These are phyloP conservation scores for Corymbia maculata DNA, from an alignment of 345 rosid species.

Conservation along the genomic window DNA sequence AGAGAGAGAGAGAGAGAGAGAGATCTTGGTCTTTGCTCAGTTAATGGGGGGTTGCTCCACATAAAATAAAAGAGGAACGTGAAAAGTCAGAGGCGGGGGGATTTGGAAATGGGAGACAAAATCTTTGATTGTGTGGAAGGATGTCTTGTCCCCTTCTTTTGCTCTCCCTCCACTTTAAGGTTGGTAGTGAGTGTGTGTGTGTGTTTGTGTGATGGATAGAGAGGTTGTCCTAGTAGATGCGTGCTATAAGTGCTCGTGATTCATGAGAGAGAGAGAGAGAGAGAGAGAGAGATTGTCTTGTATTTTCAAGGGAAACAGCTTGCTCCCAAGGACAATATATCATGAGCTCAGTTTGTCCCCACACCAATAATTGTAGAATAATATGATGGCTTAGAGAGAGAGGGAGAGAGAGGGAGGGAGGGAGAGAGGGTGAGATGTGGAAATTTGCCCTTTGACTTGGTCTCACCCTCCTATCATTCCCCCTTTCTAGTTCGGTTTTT, in stretches of 20 bases:
- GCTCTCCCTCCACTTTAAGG: conserved; percentile 10
- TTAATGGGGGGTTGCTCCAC: neutral
- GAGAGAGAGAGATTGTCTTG: neutral
- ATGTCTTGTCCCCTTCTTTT: conserved; percentile 1
- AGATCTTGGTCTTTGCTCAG: neutral
- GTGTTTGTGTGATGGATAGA: neutral
- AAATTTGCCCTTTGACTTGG: neutral
- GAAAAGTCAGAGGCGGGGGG: conserved; percentile 6
- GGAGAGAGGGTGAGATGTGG: neutral
- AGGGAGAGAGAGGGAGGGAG: neutral
- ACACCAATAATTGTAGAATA: conserved; percentile 58
- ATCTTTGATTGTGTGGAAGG: conserved; percentile 23
- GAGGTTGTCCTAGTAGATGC: neutral
- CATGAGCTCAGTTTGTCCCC: conserved; percentile 33
- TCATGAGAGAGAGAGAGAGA: conserved; percentile 1
- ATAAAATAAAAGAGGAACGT: neutral
- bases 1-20: neutral
- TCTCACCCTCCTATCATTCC: neutral
- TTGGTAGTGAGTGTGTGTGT: conserved; percentile 4
- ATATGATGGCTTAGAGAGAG: conserved; percentile 14
- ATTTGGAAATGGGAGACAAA: conserved; percentile 31
- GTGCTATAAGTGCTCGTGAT: conserved; percentile 6
- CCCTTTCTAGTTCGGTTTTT: neutral
- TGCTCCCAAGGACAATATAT: conserved; percentile 40
- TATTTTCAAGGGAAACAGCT: conserved; percentile 58